phyloP scores from a whole-genome alignment of 345 rosid genomes.

The Eucalyptus grandis region DNA sequence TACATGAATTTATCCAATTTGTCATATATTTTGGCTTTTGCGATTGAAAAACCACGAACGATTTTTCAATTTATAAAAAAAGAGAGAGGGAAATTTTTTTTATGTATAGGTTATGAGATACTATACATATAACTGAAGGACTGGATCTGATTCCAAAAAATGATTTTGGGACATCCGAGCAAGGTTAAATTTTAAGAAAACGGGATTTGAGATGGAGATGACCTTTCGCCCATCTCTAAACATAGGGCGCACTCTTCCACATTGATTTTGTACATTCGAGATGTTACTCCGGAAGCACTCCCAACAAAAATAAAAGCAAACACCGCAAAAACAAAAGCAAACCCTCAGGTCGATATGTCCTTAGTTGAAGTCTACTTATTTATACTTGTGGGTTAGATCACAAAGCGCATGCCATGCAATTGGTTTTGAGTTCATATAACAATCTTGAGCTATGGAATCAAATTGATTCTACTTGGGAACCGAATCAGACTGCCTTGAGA shows the following conservation, averaged over 20 bases:
- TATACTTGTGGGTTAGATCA: neutral
- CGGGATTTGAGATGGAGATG: neutral
- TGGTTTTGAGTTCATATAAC: neutral
- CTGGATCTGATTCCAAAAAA: neutral
- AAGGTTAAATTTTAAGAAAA: neutral
- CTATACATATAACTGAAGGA: neutral
- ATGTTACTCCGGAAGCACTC: neutral
- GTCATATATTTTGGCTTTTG: neutral
- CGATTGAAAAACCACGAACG: neutral
- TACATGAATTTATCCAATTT: neutral
- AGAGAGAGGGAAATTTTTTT: neutral
- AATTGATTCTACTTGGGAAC: too few species aligned
- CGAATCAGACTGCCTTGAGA: fast-evolving
- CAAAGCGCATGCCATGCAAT: neutral
- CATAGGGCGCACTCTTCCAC: too few species aligned
- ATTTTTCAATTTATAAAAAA: neutral
- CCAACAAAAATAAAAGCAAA: neutral
- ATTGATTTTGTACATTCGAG: neutral
- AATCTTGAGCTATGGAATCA: fast-evolving
- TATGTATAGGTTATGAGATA: neutral
- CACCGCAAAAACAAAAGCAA: neutral
- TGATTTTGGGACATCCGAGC: neutral
- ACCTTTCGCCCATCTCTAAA: too few species aligned
- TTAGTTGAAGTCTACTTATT: too few species aligned
- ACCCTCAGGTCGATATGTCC: neutral